These are phyloP conservation scores for Cercospora sp. DNA, from an alignment of 2,329 filamentous ascomycete genomes.

Conservation along the genomic window DNA sequence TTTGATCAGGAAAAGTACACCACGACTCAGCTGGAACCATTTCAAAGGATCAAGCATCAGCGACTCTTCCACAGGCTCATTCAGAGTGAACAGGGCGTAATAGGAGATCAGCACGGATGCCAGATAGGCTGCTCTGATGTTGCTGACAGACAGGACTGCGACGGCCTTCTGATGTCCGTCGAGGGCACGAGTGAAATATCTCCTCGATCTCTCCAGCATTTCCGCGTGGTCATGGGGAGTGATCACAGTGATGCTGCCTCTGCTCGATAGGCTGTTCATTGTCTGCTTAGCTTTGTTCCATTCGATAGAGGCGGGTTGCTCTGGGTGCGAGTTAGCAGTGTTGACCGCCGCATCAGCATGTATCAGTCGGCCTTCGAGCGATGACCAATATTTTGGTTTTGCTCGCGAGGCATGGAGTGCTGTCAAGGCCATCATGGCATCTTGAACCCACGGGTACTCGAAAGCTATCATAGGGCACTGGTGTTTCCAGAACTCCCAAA, in stretches of 20 bases:
- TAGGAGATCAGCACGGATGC: slow-evolving; percentile 27
- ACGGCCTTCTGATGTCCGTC: slow-evolving; percentile 29
- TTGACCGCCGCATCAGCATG: slow-evolving; percentile 3
- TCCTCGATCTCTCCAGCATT: slow-evolving; percentile 26
- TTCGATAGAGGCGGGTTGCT: neutral
- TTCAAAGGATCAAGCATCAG: slow-evolving; percentile 24
- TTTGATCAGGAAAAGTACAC: slow-evolving; percentile 20
- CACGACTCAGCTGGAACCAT: slow-evolving; percentile 29
- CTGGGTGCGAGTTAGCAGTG: neutral
- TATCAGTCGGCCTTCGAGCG: slow-evolving; percentile 26
- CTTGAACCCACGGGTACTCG: slow-evolving; percentile 25
- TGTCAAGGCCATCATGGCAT: slow-evolving; percentile 28
- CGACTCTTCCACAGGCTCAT: slow-evolving; percentile 17
- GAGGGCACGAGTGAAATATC: slow-evolving; percentile 30
- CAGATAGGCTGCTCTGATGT: slow-evolving; percentile 25
- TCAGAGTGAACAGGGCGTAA: slow-evolving; percentile 28
- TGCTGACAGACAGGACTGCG: slow-evolving; percentile 18
- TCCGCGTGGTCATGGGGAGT: slow-evolving; percentile 11
- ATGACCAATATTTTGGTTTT: slow-evolving; percentile 24
- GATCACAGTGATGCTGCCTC: neutral
- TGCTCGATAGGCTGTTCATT: neutral
- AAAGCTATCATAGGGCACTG: slow-evolving; percentile 30
- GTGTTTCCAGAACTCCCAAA: slow-evolving; percentile 29
- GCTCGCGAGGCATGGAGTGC: slow-evolving; percentile 28
- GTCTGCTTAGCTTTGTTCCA: slow-evolving; percentile 17